Evolutionary conservation across 176 grass and related monocot genomes (phyloP).

Genomic region (Oryza longistaminata): DNA sequence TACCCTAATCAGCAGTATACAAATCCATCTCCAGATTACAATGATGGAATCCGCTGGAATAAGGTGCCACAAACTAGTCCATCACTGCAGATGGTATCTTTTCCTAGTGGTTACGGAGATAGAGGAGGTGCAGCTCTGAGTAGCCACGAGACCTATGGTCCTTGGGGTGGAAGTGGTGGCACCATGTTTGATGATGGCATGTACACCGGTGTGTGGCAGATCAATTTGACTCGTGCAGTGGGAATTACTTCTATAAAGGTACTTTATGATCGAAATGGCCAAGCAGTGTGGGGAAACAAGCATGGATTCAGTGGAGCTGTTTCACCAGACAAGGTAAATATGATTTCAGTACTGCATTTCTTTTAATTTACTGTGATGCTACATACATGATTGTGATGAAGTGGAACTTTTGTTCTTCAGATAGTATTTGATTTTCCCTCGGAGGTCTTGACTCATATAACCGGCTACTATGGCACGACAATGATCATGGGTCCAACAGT

Average conservation of each 20-base stretch:
- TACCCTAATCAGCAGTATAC: conserved; percentile 52
- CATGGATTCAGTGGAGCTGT: conserved; percentile 74
- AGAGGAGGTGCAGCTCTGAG: conserved; percentile 32
- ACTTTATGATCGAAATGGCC: conserved; percentile 85
- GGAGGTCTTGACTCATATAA: conserved; percentile 87
- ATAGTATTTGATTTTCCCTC: conserved; percentile 81
- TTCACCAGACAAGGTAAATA: conserved; percentile 68
- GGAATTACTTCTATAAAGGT: conserved; percentile 82
- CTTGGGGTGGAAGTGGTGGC: conserved; percentile 94
- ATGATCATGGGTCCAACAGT: conserved; percentile 85
- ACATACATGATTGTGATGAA: neutral
- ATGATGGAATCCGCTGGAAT: conserved; percentile 38
- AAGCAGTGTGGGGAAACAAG: conserved; percentile 95
- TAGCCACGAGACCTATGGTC: conserved; percentile 64
- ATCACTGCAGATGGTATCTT: conserved; percentile 54
- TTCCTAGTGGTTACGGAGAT: conserved; percentile 53
- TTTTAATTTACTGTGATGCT: neutral
- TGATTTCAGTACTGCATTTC: neutral
- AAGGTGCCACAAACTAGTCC: conserved; percentile 45
- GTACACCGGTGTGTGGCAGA: conserved; percentile 78
- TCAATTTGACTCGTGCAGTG: conserved; percentile 70
- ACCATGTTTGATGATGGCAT: conserved; percentile 93
- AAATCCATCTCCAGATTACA: conserved; percentile 27
- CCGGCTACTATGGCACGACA: conserved; percentile 64
- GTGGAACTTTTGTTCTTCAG: conserved; percentile 37